Percentiles rank a stretch among this genome's conserved stretches.
Conservation (phyloP, 768 basidiomycete species). For the Panellus pusillus region DNA sequence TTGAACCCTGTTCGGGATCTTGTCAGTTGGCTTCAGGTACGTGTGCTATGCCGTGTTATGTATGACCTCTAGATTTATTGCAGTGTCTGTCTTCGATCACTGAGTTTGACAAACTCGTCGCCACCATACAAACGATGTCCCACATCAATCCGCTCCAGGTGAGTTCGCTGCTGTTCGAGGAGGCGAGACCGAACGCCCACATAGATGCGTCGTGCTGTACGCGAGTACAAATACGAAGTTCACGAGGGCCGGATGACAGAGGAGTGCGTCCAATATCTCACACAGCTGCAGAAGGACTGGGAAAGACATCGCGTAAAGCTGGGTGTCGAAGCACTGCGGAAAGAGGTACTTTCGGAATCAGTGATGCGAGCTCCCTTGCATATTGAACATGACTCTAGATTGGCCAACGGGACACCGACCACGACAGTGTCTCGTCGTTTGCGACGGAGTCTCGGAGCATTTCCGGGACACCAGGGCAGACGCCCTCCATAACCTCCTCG, state of each 20-base stretch:
- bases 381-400: constrained; percentile 43
- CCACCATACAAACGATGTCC: constrained; percentile 85
- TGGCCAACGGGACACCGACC: constrained; percentile 66
- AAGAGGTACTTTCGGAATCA: constrained; percentile 54
- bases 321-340: constrained; percentile 81
- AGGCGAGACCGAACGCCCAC: not conserved
- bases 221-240: constrained; percentile 93
- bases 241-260: constrained; percentile 91
- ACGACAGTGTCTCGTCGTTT: constrained; percentile 55
- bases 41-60: constrained; percentile 11
- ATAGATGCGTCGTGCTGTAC: constrained; percentile 90
- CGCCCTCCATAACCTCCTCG: constrained; percentile 37
- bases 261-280: constrained; percentile 92
- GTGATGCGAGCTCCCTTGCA: not conserved
- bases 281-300: constrained; percentile 97
- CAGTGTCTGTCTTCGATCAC: constrained; percentile 85
- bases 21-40: constrained; percentile 81
- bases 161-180: constrained; percentile 8
- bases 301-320: constrained; percentile 86
- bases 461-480: constrained; percentile 21
- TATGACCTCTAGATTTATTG: not conserved
- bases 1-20: constrained; percentile 84
- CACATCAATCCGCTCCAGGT: constrained; percentile 92
- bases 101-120: constrained; percentile 86
- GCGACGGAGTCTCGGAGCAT: constrained; percentile 41